Base-by-base conservation (phyloP, 2,329 filamentous ascomycete genomes). In the Colletotrichum liriopes region DNA sequence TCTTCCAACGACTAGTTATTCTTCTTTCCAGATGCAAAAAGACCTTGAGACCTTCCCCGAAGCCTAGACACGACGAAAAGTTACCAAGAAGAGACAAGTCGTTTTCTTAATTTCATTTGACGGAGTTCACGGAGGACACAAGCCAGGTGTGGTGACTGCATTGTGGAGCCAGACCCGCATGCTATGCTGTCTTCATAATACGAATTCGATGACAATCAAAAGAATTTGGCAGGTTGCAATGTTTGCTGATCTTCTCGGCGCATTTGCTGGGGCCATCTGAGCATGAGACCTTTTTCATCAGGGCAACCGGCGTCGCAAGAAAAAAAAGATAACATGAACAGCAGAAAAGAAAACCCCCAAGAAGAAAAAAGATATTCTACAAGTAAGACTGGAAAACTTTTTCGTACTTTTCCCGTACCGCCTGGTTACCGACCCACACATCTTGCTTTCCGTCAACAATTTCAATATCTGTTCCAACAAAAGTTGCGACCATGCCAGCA, bases 401-500 rank as follows among this genome's bases (percentile, higher is more conserved):
- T 61, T 79, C 58, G 20, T 74, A 80, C 55, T 77, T 76, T 2
- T 65, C 14, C 5, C 59, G 60, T 9, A 62, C 74, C 1, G 59
- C 51, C 20, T 69, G 62, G 9, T 76, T 73, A 0, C 78, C 78
- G 2, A 74, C 54, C 78, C 78, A 80, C 5, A 78, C 74, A 69
- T 76, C 76, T n/a, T 65, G 70, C 0, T 52, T 72, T 32, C 61
- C 54, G 14, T 79, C 73, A 0, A 80, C 74, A 2, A 75, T 76
- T 62, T 79, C 78, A 3, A 80, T 61, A 12, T 79, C 65, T 16
- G 64, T 69, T 3, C 78, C 78, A 14, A 78, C 65, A 16, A 74
- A 79, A 0, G 75, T 78, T 0, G 78, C 78, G 0, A 80, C 78
- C 77, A 78, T 78, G 0, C 78, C 78, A 5, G 64, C 67, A 2